A percentile compares a stretch with the other conserved stretches of the same genome.
Conservation (phyloP, 495 filamentous ascomycete species). For the Aspergillus ostianus region DNA sequence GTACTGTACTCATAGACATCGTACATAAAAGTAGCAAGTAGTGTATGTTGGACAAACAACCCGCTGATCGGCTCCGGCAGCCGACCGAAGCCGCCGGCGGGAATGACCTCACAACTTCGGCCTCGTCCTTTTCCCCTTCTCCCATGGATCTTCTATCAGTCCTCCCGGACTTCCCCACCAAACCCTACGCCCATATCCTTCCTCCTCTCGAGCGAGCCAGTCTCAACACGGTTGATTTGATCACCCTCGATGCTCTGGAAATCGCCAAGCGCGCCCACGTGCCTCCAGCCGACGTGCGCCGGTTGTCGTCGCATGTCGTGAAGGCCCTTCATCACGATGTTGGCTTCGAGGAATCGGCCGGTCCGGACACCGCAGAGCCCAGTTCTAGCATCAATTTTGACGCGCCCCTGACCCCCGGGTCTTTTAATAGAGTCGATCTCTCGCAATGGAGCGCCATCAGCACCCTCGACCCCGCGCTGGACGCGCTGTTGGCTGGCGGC, state of each 20-base stretch:
- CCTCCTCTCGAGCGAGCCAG: slow-evolving; percentile 72
- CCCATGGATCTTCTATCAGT: slow-evolving; percentile 79
- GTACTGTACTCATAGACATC: no score
- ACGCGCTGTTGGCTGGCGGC: slow-evolving; percentile 68
- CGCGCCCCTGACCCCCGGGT: slow-evolving; percentile 15
- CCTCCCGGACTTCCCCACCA: slow-evolving; percentile 74
- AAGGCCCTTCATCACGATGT: slow-evolving; percentile 64
- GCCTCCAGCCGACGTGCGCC: slow-evolving; percentile 73
- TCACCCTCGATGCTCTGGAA: slow-evolving; percentile 79
- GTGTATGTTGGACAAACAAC: background rate
- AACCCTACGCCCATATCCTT: slow-evolving; percentile 68
- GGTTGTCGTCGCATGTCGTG: slow-evolving; percentile 63
- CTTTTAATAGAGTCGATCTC: slow-evolving; percentile 31
- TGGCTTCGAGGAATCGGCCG: slow-evolving; percentile 38
- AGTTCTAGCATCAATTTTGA: slow-evolving; percentile 30
- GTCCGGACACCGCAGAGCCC: slow-evolving; percentile 20
- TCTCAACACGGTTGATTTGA: slow-evolving; percentile 78
- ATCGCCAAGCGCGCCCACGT: slow-evolving; percentile 84
- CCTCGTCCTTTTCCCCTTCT: slow-evolving; percentile 14
- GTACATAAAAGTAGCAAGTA: no score
- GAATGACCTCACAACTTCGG: slow-evolving; percentile 9
- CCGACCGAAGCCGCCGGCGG: background rate
- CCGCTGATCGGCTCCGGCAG: slow-evolving; percentile 1
- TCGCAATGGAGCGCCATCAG: slow-evolving; percentile 65
- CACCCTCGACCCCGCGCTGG: slow-evolving; percentile 72